Base-by-base conservation (phyloP, 2,329 filamentous ascomycete species). In the Chaetomium globosum region DNA sequence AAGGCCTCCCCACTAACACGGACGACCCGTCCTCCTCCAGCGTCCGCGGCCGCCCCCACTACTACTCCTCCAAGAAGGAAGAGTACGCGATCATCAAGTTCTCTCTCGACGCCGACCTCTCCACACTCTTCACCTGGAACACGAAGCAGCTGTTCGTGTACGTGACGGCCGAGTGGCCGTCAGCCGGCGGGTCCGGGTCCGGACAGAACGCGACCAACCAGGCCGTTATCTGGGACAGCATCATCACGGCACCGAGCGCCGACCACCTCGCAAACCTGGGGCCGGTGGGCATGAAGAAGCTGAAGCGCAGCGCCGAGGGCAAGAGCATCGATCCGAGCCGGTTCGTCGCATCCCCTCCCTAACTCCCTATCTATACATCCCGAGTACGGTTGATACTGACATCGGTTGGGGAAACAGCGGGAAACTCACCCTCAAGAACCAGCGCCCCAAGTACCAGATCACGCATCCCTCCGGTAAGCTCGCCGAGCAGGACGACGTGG, bases 131-230 rank as follows among this genome's bases (percentile, higher is more conserved):
- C 85, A 96, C 91, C 75, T 99, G 71, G 95, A 99, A 99, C 83
- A 99, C 96, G 23, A 99, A 99, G 79, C 92, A 98, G 80, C 81
- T 99, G 74, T 99, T 98, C 80, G 88, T 97, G 77, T 99, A 97
- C 81, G 88, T 99, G 65, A 94, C 92, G 63, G 94, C 94, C 62
- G 89, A 88, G 72, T 89, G 87, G 87, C 81, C 83, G 30, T 72
- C 74, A 52, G 65, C 75, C 58, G 74, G 74, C 58, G 69, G 69
- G 46, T 73, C 68, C 39, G 71, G 69, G 59, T 70, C 71, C 19
- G 58, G 53, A 53, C 65, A 66, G 64, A 80, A 79, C 70, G 75
- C 72, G 64, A 80, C 80, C 68, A 89, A 89, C 78, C 85, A 93
- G 79, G 91, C 91, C 72, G 89, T 97, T 68, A 94, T 99, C 80